Conservation (phyloP, 345 rosid genomes). For the Populus davidiana region DNA sequence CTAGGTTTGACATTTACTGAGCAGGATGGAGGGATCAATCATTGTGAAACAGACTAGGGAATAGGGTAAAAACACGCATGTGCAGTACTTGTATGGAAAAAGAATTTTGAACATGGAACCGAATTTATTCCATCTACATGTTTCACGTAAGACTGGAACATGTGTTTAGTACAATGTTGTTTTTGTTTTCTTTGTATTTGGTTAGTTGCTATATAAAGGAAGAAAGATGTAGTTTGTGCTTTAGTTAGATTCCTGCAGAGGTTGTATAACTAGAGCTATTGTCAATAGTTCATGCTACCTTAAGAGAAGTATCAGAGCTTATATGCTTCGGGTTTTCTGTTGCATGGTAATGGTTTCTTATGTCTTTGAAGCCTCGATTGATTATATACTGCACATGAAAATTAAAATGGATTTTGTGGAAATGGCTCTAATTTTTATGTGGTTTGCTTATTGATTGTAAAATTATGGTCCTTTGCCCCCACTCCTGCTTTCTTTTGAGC, state of each 20-base stretch:
- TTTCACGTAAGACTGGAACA: too few species aligned
- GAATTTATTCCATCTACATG: too few species aligned
- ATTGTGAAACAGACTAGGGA: not conserved
- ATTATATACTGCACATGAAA: not conserved
- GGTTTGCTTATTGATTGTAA: not conserved
- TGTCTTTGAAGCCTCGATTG: not conserved
- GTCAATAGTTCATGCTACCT: not conserved
- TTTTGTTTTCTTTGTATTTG: not conserved
- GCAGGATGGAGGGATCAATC: not conserved
- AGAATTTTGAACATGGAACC: too few species aligned
- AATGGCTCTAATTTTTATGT: not conserved
- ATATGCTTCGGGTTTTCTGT: not conserved
- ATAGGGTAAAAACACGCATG: not conserved
- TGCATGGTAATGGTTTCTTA: not conserved
- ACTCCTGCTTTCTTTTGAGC: not conserved
- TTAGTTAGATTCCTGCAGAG: conserved; percentile 2
- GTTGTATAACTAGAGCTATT: not conserved
- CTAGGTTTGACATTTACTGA: not conserved
- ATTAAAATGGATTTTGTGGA: not conserved
- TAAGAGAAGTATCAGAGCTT: not conserved
- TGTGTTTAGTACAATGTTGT: too few species aligned
- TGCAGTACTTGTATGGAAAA: too few species aligned
- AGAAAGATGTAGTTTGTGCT: not conserved
- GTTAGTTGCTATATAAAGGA: not conserved
- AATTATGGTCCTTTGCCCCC: not conserved